Evolutionary conservation across 164 flowering plant species (phyloP), one percentile per base, ranked within the genome.

Genomic region (Vitis labrusca): DNA sequence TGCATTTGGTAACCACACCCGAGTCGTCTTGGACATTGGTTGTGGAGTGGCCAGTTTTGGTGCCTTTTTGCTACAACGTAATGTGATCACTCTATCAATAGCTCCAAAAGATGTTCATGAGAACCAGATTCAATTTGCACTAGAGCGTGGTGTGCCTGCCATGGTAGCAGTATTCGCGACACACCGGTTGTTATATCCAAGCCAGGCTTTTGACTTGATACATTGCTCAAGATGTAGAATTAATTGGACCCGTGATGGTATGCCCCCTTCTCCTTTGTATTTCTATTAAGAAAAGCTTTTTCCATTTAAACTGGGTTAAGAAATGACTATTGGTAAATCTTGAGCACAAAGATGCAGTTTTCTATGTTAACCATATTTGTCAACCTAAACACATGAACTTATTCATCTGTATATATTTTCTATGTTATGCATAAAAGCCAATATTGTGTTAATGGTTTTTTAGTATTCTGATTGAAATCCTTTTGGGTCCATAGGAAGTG

Each of bases 31-130:
- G 69, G 97, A 91, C 70, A 79, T 91, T 80, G 94, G 91, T 15
- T 87, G 94, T 74, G 94, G 97, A 67, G 92, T 90, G 8, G 97
- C 94, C 61, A 90, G 93, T 79, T 90, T 92, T 81, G 97, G 95
- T 63, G 92, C 94, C 14, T 92, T 77, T 74, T 73, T 90, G 72
- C 49, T 88, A 57, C 72, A 84, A 19, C 85, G 83, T 14, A 86
- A 88, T 82, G 91, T 87, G 27, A 77, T 75, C 17, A 85, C 94
- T 66, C 51, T 92, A 67, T 88, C 97, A 32, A 72, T 92, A 70
- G 93, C 97, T 44, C 95, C 88, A 52, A 92, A 90, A 78, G 94
- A 90, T 82, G 88, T 84, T 30, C 90, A 90, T 79, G 91, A 89
- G 77, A 90, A 88, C 68, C 94, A 88, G 69, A 84, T 92, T 76